Conservation (phyloP, 108 stramenopile genomes). For the Skeletonema grethae region DNA sequence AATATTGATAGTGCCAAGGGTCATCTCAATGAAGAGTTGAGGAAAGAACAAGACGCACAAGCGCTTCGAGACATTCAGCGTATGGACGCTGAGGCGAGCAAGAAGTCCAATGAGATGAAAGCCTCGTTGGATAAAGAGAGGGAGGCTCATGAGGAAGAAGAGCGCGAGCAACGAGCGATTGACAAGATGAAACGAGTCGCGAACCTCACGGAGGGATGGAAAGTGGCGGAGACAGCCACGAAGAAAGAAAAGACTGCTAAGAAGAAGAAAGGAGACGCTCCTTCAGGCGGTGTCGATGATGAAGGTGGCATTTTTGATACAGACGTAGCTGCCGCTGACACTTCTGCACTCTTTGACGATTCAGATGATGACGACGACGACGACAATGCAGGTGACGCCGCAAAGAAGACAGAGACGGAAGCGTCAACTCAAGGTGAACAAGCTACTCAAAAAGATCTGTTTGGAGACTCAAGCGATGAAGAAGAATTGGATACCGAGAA, state of each 20-base stretch:
- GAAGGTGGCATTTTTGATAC: constrained; percentile 55
- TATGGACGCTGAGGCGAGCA: constrained; percentile 60
- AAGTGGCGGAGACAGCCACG: constrained; percentile 55
- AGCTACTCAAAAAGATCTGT: constrained; percentile 69
- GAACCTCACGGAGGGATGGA: constrained; percentile 70
- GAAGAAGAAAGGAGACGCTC: constrained; percentile 49
- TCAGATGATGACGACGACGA: constrained; percentile 55
- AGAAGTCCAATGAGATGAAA: constrained; percentile 63
- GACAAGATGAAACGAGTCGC: constrained; percentile 70
- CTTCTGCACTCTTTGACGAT: constrained; percentile 69
- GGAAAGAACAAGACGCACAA: constrained; percentile 70
- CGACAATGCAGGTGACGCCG: constrained; percentile 19
- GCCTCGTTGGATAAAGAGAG: constrained; percentile 52
- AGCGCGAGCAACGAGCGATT: constrained; percentile 68
- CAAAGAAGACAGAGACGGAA: constrained; percentile 9
- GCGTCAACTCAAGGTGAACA: constrained; percentile 13
- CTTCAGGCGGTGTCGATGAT: constrained; percentile 53
- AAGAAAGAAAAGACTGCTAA: constrained; percentile 54
- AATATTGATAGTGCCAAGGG: constrained; percentile 88
- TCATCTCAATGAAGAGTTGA: constrained; percentile 78
- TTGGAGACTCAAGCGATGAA: constrained; percentile 58
- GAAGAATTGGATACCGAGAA: constrained; percentile 18
- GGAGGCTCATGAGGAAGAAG: constrained; percentile 68
- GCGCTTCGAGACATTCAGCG: constrained; percentile 72
- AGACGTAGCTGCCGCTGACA: constrained; percentile 35